Evolutionary conservation across 1,139 yeast species (phyloP).

Genomic region (Martiniozyma asiatica): DNA sequence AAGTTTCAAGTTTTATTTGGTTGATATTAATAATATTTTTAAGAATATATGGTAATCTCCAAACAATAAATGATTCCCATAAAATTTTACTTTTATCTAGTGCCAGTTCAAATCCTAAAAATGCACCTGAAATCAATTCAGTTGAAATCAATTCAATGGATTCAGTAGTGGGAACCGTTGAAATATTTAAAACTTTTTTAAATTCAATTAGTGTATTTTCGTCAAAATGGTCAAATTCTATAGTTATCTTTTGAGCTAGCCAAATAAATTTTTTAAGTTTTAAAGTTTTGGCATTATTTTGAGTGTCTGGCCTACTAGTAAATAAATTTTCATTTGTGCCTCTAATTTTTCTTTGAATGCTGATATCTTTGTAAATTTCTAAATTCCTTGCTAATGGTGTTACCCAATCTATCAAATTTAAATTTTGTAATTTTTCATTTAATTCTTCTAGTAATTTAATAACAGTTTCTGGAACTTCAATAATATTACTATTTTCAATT

Average conservation of each 20-base stretch:
- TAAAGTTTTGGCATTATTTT: slow-evolving; percentile 9
- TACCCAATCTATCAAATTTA: slow-evolving; percentile 4
- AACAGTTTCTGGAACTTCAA: slow-evolving; percentile 5
- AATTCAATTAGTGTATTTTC: slow-evolving; percentile 17
- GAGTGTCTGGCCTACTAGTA: slow-evolving; percentile 2
- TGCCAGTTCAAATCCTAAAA: slow-evolving; percentile 17
- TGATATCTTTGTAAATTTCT: neutral
- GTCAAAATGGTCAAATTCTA: slow-evolving; percentile 16
- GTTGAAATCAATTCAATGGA: slow-evolving; percentile 18
- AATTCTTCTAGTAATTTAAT: slow-evolving; percentile 4
- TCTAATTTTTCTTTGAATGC: too few relatives aligned
- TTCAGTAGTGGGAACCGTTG: slow-evolving; percentile 18
- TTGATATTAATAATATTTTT: slow-evolving; percentile 16
- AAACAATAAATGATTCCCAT: slow-evolving; percentile 18
- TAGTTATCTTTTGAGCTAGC: slow-evolving; percentile 20
- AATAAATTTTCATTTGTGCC: neutral
- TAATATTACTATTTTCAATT: slow-evolving; percentile 6
- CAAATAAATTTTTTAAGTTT: slow-evolving; percentile 20
- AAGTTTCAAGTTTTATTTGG: slow-evolving; percentile 16
- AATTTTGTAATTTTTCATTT: slow-evolving; percentile 1
- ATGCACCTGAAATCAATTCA: slow-evolving; percentile 16
- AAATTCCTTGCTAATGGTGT: neutral
- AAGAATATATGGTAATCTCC: slow-evolving; percentile 16
- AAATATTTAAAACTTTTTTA: slow-evolving; percentile 18
- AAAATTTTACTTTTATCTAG: slow-evolving; percentile 10